phyloP scores from a whole-genome alignment of 345 rosid species.

The Boechera divaricarpa region DNA sequence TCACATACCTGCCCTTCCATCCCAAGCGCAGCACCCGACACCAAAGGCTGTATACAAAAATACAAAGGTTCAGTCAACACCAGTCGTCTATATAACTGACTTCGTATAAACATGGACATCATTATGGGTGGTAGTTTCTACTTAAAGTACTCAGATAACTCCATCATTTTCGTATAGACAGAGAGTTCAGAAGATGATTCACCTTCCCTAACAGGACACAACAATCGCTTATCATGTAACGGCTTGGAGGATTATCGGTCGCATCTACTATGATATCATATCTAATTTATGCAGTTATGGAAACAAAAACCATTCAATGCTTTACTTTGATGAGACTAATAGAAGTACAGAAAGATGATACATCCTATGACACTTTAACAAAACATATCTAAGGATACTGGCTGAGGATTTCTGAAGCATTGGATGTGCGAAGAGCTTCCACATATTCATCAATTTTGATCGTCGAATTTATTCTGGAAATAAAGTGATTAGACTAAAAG shows the following conservation, averaged over 20 bases:
- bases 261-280: slow-evolving; percentile 90
- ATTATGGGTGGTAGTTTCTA: not conserved
- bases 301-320: slow-evolving; percentile 26
- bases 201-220: slow-evolving; percentile 95
- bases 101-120: slow-evolving; percentile 8
- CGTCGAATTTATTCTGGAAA: slow-evolving; percentile 76
- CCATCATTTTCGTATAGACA: not conserved
- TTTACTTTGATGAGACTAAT: slow-evolving; percentile 11
- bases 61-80: slow-evolving; percentile 11
- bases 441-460: slow-evolving; percentile 70
- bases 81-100: not conserved
- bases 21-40: slow-evolving; percentile 97
- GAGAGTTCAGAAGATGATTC: slow-evolving; percentile 37
- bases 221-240: slow-evolving; percentile 97
- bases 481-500: not conserved
- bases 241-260: slow-evolving; percentile 96
- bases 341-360: slow-evolving; percentile 12
- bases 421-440: slow-evolving; percentile 84
- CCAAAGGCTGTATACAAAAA: slow-evolving; percentile 74
- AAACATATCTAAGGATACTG: slow-evolving; percentile 68
- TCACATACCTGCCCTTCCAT: slow-evolving; percentile 86
- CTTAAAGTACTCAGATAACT: not conserved
- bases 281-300: slow-evolving; percentile 59
- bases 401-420: slow-evolving; percentile 86
- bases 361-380: slow-evolving; percentile 3